A percentile compares a stretch with the other conserved stretches of the same genome.
phyloP scores from a whole-genome alignment of 1,284 basidiomycete species.

The Puccinia coronata region DNA sequence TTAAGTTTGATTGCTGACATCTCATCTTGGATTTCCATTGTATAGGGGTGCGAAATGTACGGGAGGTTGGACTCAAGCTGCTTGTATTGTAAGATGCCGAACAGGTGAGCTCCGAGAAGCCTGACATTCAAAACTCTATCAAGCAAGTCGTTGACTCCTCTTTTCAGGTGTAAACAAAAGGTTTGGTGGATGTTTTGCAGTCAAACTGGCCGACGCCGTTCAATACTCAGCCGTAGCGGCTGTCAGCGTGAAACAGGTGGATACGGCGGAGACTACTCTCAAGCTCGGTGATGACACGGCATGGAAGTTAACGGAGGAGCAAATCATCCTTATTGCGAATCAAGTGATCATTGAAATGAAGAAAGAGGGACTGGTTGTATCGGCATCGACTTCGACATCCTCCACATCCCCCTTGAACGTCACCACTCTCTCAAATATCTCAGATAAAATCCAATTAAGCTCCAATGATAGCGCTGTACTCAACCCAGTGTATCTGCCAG shows the following conservation, averaged over 20 bases:
- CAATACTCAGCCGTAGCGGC: neutral
- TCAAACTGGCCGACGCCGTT: slow-evolving; percentile 10
- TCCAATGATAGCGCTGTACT: neutral
- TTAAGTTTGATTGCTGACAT: neutral
- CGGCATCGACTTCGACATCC: neutral
- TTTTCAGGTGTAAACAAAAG: slow-evolving; percentile 35
- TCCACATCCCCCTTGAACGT: neutral
- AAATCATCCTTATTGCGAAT: neutral
- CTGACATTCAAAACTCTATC: too few species aligned
- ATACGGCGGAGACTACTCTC: too few species aligned
- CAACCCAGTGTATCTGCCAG: neutral
- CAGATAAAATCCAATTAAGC: neutral
- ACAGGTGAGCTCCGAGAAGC: slow-evolving; percentile 10
- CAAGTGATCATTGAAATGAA: slow-evolving; percentile 20
- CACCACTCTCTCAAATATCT: neutral
- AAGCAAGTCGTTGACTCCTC: too few species aligned
- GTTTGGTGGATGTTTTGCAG: slow-evolving; percentile 46
- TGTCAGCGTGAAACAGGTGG: too few species aligned
- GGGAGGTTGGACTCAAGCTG: slow-evolving; percentile 27
- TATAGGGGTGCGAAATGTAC: slow-evolving; percentile 29
- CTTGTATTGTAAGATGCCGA: slow-evolving; percentile 38
- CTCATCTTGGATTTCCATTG: neutral
- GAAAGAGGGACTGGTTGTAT: neutral
- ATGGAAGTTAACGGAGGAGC: neutral
- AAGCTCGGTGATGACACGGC: too few species aligned